These are phyloP conservation scores for Silene noctiflora DNA, from an alignment of 179 eudicot species.

Conservation along the genomic window DNA sequence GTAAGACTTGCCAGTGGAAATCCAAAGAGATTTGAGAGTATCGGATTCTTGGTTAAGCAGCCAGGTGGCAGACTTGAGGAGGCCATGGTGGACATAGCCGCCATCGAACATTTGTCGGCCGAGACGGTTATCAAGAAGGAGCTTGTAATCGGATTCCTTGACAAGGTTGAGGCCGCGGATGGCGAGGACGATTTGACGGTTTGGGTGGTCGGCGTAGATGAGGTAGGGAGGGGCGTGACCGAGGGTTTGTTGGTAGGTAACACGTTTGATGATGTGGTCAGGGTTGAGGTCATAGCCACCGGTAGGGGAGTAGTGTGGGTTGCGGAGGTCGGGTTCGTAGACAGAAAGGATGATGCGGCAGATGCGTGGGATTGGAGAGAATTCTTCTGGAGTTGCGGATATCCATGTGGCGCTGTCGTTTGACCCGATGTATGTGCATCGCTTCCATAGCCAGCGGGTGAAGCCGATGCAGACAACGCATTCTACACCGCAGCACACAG, in stretches of 20 bases:
- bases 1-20: conserved; percentile 53
- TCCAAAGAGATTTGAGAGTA: conserved; percentile 50
- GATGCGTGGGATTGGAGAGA: conserved; percentile 70
- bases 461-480: conserved; percentile 64
- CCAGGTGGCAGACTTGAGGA: conserved; percentile 79
- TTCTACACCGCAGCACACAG: conserved; percentile 63
- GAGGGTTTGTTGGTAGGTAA: conserved; percentile 49
- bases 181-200: conserved; percentile 60
- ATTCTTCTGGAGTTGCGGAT: conserved; percentile 56
- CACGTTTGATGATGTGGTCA: conserved; percentile 62
- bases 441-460: conserved; percentile 74
- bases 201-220: conserved; percentile 56
- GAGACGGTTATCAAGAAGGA: conserved; percentile 55
- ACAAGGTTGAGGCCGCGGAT: conserved; percentile 63
- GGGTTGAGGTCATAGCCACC: conserved; percentile 67
- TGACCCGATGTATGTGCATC: conserved; percentile 85
- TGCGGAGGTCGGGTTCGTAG: conserved; percentile 64
- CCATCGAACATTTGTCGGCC: conserved; percentile 94
- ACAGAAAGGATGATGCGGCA: conserved; percentile 71
- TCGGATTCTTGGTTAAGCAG: conserved; percentile 59
- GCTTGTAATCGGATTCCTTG: conserved; percentile 64
- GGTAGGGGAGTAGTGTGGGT: conserved; percentile 48
- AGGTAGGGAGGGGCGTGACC: conserved; percentile 81
- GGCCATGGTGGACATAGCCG: conserved; percentile 80
- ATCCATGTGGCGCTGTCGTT: conserved; percentile 89